These are phyloP conservation scores for Fusarium sp. DNA, from an alignment of 2,329 filamentous ascomycete genomes.

Conservation along the genomic window DNA sequence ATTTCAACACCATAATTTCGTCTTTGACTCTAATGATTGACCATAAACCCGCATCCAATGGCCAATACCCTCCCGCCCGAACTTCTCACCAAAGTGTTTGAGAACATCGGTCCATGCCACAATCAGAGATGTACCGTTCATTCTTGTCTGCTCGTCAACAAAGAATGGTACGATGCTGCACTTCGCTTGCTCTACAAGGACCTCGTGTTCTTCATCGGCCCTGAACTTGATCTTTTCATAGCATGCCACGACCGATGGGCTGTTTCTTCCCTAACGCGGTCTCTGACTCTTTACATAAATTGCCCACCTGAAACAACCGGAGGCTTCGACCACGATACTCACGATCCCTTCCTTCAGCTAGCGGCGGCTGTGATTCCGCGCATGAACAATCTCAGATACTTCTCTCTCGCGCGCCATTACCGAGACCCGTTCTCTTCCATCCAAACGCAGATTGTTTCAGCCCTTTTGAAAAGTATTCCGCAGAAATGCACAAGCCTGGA, in stretches of 20 bases:
- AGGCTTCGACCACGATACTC: neutral
- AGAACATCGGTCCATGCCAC: neutral
- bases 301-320: neutral
- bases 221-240: neutral
- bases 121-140: neutral
- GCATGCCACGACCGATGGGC: neutral
- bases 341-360: neutral
- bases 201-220: neutral
- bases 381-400: neutral
- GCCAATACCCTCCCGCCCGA: neutral
- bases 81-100: neutral
- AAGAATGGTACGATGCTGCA: neutral
- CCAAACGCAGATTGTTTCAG: neutral
- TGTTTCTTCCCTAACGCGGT: neutral
- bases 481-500: neutral
- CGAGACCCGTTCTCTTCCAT: neutral
- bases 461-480: neutral
- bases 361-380: neutral
- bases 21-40: neutral
- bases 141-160: neutral
- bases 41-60: neutral
- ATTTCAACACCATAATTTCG: accelerated
- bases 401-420: neutral
- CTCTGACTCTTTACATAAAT: neutral
- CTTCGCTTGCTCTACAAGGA: neutral